A percentile compares a stretch with the other conserved stretches of the same genome.
Conservation (phyloP, 805 yeast species). For the Candida hispaniensis region DNA sequence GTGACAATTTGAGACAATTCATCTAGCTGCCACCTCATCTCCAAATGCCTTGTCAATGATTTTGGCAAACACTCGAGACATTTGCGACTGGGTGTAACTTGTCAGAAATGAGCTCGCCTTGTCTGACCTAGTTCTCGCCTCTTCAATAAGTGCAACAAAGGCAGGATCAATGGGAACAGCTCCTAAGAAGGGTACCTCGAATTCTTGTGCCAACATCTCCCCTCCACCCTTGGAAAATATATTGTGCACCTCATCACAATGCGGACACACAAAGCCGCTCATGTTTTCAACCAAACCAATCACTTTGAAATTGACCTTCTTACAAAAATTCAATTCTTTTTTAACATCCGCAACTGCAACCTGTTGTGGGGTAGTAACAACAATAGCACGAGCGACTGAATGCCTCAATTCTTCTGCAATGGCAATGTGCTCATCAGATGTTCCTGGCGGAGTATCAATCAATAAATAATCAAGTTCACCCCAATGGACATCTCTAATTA, state of each 20-base stretch:
- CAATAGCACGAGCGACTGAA: conserved; percentile 63
- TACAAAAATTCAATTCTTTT: conserved; percentile 87
- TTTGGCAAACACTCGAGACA: conserved; percentile 36
- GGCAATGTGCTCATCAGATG: conserved; percentile 95
- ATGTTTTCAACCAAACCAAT: conserved; percentile 89
- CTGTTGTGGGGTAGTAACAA: conserved; percentile 93
- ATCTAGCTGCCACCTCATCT: conserved; percentile 5
- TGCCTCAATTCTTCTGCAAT: conserved; percentile 71
- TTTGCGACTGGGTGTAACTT: conserved; percentile 27
- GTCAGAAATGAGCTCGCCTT: conserved; percentile 17
- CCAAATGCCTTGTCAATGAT: conserved; percentile 35
- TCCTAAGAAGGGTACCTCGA: conserved; percentile 62
- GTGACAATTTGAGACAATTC: conserved; percentile 5
- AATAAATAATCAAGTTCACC: conserved; percentile 64
- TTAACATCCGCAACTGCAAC: conserved; percentile 91
- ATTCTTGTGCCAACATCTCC: conserved; percentile 47
- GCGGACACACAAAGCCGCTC: conserved; percentile 95
- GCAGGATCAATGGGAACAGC: conserved; percentile 87
- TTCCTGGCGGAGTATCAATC: conserved; percentile 98
- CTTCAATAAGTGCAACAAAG: conserved; percentile 81
- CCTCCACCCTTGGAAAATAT: conserved; percentile 96
- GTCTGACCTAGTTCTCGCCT: conserved; percentile 33
- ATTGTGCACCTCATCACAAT: conserved; percentile 77
- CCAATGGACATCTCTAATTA: conserved; percentile 86
- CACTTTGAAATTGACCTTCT: conserved; percentile 66